phyloP scores from a whole-genome alignment of 306 rosid species.

The Gleditsia sinensis region DNA sequence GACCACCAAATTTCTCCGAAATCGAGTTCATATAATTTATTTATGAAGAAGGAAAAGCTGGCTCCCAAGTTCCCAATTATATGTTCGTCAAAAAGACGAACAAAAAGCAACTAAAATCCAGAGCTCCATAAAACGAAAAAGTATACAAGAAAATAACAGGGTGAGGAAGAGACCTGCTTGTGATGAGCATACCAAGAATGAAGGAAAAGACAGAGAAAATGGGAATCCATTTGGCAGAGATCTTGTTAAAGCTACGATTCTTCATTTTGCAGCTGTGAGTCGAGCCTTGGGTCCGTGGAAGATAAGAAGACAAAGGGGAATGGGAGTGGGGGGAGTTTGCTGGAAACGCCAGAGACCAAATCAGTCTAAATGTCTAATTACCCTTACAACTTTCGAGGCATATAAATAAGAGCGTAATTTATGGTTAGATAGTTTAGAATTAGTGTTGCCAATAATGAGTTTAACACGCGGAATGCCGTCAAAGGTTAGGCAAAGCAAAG shows the following conservation, averaged over 20 bases:
- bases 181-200: slow-evolving; percentile 79
- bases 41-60: slow-evolving; percentile 9
- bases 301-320: not conserved
- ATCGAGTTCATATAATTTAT: slow-evolving; percentile 23
- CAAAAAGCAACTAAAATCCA: not conserved
- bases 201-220: slow-evolving; percentile 75
- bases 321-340: not conserved
- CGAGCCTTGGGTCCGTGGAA: too few species aligned
- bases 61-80: slow-evolving; percentile 13
- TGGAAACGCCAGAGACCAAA: not conserved
- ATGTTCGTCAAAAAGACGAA: not conserved
- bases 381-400: not conserved
- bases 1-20: not conserved
- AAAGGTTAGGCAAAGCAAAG: slow-evolving; percentile 24
- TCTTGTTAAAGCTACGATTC: slow-evolving; percentile 59
- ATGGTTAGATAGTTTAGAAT: not conserved
- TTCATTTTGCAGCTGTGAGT: slow-evolving; percentile 51
- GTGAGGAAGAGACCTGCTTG: slow-evolving; percentile 60
- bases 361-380: too few species aligned
- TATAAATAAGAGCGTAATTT: not conserved
- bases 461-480: not conserved
- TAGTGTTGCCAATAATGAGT: not conserved
- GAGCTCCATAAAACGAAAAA: not conserved
- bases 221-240: slow-evolving; percentile 86
- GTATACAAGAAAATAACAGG: not conserved